Conservation (phyloP, 1,284 basidiomycete species). For the Ustilago curta region DNA sequence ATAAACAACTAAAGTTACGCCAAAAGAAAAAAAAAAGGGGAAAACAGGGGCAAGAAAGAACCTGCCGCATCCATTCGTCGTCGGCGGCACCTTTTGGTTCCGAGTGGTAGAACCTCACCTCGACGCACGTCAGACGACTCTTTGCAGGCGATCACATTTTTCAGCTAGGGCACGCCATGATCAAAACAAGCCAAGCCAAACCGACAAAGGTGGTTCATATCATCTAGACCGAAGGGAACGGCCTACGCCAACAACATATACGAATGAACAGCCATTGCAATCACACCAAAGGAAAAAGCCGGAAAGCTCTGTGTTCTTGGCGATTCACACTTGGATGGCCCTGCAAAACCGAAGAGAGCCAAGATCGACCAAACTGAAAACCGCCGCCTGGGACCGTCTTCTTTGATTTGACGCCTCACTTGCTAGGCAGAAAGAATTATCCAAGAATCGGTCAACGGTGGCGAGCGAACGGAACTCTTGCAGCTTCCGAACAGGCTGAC, state of each 20-base stretch:
- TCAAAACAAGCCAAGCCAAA: background rate
- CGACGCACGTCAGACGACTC: conserved; percentile 6
- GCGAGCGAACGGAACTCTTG: background rate
- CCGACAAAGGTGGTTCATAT: background rate
- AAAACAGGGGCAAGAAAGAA: conserved; percentile 11
- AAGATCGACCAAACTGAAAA: conserved; percentile 13
- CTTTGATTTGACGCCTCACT: background rate
- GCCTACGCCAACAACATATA: no score
- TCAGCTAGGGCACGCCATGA: no score
- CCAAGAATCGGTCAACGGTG: conserved; percentile 1
- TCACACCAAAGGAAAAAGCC: no score
- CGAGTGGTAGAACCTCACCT: conserved; percentile 1
- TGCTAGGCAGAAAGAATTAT: no score
- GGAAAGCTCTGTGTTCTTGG: background rate
- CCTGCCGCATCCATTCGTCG: conserved; percentile 31
- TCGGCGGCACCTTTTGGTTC: conserved; percentile 20
- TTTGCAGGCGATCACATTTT: no score
- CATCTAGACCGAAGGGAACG: background rate
- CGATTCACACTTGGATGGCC: conserved; percentile 20
- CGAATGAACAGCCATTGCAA: no score
- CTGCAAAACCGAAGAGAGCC: background rate
- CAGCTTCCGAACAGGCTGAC: background rate
- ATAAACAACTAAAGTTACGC: conserved; percentile 1
- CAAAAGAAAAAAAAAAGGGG: background rate
- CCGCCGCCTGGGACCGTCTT: conserved; percentile 3